Conservation (phyloP, 768 basidiomycete genomes). For the Tylopilus plumbeoviolaceoides region DNA sequence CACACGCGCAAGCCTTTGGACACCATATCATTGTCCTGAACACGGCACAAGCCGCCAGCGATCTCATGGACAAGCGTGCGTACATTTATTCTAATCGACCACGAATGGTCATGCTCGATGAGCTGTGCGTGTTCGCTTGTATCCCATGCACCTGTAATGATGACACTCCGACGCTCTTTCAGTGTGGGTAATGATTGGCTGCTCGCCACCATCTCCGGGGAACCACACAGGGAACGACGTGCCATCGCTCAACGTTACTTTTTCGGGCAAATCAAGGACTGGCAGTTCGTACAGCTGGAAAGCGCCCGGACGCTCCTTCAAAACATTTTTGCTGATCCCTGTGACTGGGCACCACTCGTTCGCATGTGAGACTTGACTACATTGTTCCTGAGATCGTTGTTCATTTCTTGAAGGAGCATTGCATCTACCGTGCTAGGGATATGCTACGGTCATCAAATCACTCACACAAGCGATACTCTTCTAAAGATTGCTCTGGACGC, state of each 20-base stretch:
- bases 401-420: neutral
- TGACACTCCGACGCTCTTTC: neutral
- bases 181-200: constrained; percentile 2
- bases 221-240: constrained; percentile 8
- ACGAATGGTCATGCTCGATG: constrained; percentile 1
- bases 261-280: constrained; percentile 11
- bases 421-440: neutral
- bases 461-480: neutral
- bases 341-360: constrained; percentile 1
- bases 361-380: neutral
- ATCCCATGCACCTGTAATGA: neutral
- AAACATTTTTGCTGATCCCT: neutral
- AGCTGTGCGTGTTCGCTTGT: neutral
- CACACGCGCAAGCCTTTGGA: neutral
- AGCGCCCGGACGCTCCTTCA: constrained; percentile 1
- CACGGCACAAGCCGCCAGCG: neutral
- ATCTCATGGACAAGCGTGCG: constrained; percentile 8
- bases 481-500: constrained; percentile 8
- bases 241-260: constrained; percentile 11
- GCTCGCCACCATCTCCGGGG: constrained; percentile 1
- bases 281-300: constrained; percentile 10
- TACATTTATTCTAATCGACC: constrained; percentile 1
- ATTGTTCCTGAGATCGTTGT: no score
- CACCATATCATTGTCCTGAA: neutral
- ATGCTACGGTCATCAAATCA: constrained; percentile 8